A percentile compares a stretch with the other conserved stretches of the same genome.
phyloP scores from a whole-genome alignment of 495 filamentous ascomycete species.

The Neurospora cerealis region DNA sequence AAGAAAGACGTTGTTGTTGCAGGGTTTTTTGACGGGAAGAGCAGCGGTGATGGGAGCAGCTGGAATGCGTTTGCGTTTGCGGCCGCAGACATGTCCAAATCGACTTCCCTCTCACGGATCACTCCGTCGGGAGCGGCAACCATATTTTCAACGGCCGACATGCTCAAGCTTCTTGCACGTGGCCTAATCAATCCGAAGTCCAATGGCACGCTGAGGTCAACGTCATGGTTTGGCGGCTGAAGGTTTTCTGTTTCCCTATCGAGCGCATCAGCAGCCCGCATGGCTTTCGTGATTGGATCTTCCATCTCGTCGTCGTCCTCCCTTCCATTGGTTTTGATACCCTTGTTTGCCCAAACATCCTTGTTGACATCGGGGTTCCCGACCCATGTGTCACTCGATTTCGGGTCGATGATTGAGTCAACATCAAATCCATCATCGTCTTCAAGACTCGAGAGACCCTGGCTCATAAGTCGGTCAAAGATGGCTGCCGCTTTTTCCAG shows the following conservation, averaged over 20 bases:
- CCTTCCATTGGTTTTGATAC: background rate
- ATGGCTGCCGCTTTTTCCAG: slow-evolving; percentile 30
- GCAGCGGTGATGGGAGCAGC: background rate
- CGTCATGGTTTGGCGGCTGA: slow-evolving; percentile 23
- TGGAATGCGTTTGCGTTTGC: background rate
- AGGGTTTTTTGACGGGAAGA: background rate
- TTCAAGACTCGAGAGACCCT: slow-evolving; percentile 27
- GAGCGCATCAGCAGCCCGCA: slow-evolving; percentile 42
- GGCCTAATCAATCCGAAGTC: slow-evolving; percentile 8
- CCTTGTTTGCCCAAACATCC: background rate
- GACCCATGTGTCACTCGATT: background rate
- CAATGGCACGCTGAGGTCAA: slow-evolving; percentile 25
- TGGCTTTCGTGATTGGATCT: slow-evolving; percentile 33
- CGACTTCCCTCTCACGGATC: background rate
- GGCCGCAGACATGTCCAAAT: background rate
- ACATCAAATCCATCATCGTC: background rate
- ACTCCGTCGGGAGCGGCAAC: slow-evolving; percentile 9
- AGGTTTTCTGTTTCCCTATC: slow-evolving; percentile 35
- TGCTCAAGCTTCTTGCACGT: slow-evolving; percentile 25
- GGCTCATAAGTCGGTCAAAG: slow-evolving; percentile 32
- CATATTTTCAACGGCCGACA: slow-evolving; percentile 19
- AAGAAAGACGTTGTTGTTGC: background rate
- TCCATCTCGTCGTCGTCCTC: slow-evolving; percentile 5
- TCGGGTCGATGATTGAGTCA: background rate
- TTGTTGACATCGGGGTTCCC: background rate